phyloP scores from a whole-genome alignment of 2,329 filamentous ascomycete genomes.

The Plenodomus tracheiphilus region DNA sequence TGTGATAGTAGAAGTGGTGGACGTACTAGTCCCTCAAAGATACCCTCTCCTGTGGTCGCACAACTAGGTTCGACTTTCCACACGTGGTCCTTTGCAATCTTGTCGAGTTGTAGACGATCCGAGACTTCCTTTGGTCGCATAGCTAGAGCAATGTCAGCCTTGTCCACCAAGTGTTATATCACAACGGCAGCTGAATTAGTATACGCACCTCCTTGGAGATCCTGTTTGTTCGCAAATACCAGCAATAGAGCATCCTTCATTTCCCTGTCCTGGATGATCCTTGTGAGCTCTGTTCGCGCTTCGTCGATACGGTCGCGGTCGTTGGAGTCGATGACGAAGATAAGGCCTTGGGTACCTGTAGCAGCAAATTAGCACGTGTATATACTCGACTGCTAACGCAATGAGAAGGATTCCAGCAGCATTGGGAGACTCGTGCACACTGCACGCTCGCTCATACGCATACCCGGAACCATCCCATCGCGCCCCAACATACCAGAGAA shows the following conservation, averaged over 20 bases:
- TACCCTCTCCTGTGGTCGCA: conserved; percentile 57
- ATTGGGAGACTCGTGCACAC: conserved; percentile 11
- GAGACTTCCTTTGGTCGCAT: conserved; percentile 57
- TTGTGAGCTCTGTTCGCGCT: conserved; percentile 92
- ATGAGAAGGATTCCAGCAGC: neutral
- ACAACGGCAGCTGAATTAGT: neutral
- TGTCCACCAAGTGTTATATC: neutral
- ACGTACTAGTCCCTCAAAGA: conserved; percentile 55
- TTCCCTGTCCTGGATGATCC: conserved; percentile 99
- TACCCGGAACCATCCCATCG: conserved; percentile 33
- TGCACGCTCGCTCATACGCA: conserved; percentile 26
- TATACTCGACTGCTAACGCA: neutral
- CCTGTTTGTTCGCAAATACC: conserved; percentile 99
- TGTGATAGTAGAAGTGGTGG: neutral
- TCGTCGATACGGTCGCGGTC: conserved; percentile 98
- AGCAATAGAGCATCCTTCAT: conserved; percentile 95
- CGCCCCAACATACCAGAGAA: conserved; percentile 71
- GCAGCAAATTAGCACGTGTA: conserved; percentile 8
- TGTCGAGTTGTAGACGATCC: conserved; percentile 52
- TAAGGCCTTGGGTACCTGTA: conserved; percentile 89
- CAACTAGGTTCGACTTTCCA: conserved; percentile 60
- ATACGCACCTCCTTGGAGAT: conserved; percentile 79
- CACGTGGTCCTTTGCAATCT: conserved; percentile 56
- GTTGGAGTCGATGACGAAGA: conserved; percentile 99
- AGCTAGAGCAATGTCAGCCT: conserved; percentile 37